A percentile compares a stretch with the other conserved stretches of the same genome.
These are phyloP conservation scores for Talaromyces albobiverticillius DNA, from an alignment of 2,329 filamentous ascomycete species.

Conservation along the genomic window DNA sequence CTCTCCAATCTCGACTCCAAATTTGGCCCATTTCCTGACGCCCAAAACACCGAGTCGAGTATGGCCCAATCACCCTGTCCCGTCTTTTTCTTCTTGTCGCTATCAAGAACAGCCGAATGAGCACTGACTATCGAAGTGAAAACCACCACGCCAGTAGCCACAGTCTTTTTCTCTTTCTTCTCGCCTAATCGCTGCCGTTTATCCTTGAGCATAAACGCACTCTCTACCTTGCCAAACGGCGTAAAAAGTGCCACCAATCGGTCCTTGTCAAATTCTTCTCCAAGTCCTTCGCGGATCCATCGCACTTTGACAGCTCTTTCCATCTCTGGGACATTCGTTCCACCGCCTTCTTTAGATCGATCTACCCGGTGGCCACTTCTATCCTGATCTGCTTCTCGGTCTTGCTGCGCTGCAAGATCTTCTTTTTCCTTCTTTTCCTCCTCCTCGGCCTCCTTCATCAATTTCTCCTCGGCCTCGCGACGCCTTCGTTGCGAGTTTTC, in stretches of 20 bases:
- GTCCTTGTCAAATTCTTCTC: conserved; percentile 47
- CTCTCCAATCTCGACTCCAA: conserved; percentile 21
- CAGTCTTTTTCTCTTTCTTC: conserved; percentile 49
- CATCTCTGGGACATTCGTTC: conserved; percentile 48
- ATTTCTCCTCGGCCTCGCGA: conserved; percentile 47
- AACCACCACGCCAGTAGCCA: conserved; percentile 55
- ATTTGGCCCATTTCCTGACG: conserved; percentile 52
- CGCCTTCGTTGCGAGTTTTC: conserved; percentile 53
- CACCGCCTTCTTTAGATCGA: conserved; percentile 33
- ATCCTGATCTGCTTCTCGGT: conserved; percentile 39
- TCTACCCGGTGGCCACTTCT: conserved; percentile 30
- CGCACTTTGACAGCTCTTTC: conserved; percentile 59
- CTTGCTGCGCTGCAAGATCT: conserved; percentile 34
- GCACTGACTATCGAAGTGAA: conserved; percentile 58
- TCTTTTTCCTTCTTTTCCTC: conserved; percentile 43
- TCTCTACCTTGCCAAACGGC: conserved; percentile 57
- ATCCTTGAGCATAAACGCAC: conserved; percentile 54
- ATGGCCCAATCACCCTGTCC: conserved; percentile 42
- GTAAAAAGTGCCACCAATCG: conserved; percentile 48
- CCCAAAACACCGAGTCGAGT: conserved; percentile 57
- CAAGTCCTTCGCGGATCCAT: conserved; percentile 50
- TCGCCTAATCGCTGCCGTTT: conserved; percentile 53
- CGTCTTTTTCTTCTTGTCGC: conserved; percentile 32
- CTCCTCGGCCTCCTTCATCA: conserved; percentile 45
- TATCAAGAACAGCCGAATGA: conserved; percentile 55